Percentiles rank a stretch among this genome's conserved stretches.
Evolutionary conservation across 1,284 basidiomycete species (phyloP).

Genomic region (Ganoderma meredithae): DNA sequence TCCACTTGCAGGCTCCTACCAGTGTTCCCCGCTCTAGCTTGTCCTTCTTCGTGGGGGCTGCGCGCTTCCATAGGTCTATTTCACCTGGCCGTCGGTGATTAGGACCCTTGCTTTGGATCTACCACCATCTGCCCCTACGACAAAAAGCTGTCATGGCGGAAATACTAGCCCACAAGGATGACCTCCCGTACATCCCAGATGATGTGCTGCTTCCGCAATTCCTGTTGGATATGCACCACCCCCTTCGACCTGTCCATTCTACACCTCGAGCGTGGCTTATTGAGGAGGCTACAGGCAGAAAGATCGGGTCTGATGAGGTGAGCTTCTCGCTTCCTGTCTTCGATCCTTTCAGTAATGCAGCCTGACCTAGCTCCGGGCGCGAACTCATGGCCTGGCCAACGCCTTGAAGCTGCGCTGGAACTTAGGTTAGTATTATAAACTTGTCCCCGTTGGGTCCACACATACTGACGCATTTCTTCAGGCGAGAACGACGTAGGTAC

Average conservation of each 20-base stretch:
- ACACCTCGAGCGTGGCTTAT: constrained; percentile 56
- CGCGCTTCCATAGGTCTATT: background rate
- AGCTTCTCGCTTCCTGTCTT: background rate
- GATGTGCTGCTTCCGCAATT: constrained; percentile 77
- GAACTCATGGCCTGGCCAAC: constrained; percentile 27
- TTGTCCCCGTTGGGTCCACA: background rate
- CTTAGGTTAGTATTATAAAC: constrained; percentile 21
- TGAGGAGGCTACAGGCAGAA: constrained; percentile 62
- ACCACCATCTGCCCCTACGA: background rate
- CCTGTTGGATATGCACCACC: constrained; percentile 61
- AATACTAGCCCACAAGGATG: constrained; percentile 1
- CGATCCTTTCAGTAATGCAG: background rate
- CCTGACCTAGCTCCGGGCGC: constrained; percentile 21
- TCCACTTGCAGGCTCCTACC: background rate
- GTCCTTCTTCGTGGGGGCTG: background rate
- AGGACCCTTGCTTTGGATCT: background rate
- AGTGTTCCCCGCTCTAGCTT: background rate
- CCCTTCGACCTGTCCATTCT: constrained; percentile 49
- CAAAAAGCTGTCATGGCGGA: background rate
- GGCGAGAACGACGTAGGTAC: constrained; percentile 27
- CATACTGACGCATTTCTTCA: constrained; percentile 1
- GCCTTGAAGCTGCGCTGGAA: constrained; percentile 25
- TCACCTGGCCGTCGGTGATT: background rate
- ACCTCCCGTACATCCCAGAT: constrained; percentile 62
- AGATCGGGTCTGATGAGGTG: constrained; percentile 59